Evolutionary conservation across 305 asterid genomes (phyloP).

Genomic region (Ilex paraguariensis): DNA sequence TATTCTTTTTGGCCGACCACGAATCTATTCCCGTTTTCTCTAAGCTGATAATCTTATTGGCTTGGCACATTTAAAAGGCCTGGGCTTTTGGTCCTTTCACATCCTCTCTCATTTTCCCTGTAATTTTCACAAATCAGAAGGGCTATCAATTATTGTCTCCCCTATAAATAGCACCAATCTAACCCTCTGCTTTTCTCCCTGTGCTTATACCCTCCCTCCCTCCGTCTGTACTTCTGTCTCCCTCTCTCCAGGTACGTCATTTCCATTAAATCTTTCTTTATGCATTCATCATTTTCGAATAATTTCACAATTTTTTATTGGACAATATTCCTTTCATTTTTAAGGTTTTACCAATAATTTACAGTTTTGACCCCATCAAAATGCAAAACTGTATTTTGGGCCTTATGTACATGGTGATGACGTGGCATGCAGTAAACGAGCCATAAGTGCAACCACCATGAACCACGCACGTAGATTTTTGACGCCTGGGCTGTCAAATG

Average conservation of each 20-base stretch:
- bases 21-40: neutral
- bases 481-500: slow-evolving; percentile 19
- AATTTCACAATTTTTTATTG: neutral
- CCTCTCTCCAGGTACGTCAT: neutral
- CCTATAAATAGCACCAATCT: slow-evolving; percentile 15
- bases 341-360: neutral
- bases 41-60: neutral
- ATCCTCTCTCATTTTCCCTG: slow-evolving; percentile 4
- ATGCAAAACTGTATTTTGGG: neutral
- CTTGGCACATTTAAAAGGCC: neutral
- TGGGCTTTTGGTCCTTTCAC: neutral
- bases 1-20: neutral
- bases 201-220: neutral
- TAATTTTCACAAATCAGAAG: slow-evolving; percentile 16
- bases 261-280: neutral
- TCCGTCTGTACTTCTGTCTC: neutral
- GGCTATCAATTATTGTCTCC: neutral
- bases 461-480: slow-evolving; percentile 12
- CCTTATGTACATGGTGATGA: slow-evolving; percentile 21
- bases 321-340: slow-evolving; percentile 7
- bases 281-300: neutral
- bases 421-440: slow-evolving; percentile 25
- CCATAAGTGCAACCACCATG: slow-evolving; percentile 24
- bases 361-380: neutral
- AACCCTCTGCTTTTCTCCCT: neutral